Evolutionary conservation across 1,284 basidiomycete species (phyloP).

Genomic region (Singerocomus rubriflavus): DNA sequence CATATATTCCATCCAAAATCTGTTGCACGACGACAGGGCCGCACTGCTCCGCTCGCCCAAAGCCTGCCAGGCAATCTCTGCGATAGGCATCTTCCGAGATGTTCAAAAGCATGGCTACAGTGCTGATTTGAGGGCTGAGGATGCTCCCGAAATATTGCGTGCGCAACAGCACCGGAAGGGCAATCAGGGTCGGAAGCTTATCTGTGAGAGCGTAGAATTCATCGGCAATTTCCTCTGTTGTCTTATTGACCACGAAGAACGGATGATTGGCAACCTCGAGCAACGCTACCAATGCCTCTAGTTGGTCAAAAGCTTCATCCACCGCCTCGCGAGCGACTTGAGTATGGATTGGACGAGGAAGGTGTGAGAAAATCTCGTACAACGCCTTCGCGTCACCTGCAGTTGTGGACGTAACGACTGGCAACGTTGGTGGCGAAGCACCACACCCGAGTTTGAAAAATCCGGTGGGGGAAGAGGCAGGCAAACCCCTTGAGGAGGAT

Average conservation of each 20-base stretch:
- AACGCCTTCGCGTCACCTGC: constrained; percentile 58
- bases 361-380: constrained; percentile 52
- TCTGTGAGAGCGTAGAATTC: constrained; percentile 52
- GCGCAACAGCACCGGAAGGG: constrained; percentile 62
- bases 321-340: constrained; percentile 69
- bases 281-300: constrained; percentile 53
- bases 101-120: constrained; percentile 54
- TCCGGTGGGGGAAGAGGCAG: constrained; percentile 54
- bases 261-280: constrained; percentile 46
- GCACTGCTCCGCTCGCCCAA: constrained; percentile 73
- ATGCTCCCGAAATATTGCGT: constrained; percentile 23
- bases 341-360: constrained; percentile 59
- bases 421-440: constrained; percentile 65
- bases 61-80: constrained; percentile 64
- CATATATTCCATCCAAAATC: constrained; percentile 48
- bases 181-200: constrained; percentile 66
- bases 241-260: constrained; percentile 24
- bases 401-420: constrained; percentile 40
- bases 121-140: constrained; percentile 32
- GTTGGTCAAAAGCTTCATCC: constrained; percentile 66
- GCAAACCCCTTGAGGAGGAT: constrained; percentile 43
- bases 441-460: constrained; percentile 67
- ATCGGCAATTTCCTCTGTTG: constrained; percentile 31
- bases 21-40: constrained; percentile 54
- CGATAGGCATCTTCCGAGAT: constrained; percentile 62